phyloP scores from a whole-genome alignment of 2,329 filamentous ascomycete genomes.

The Trichoderma simmonsii region DNA sequence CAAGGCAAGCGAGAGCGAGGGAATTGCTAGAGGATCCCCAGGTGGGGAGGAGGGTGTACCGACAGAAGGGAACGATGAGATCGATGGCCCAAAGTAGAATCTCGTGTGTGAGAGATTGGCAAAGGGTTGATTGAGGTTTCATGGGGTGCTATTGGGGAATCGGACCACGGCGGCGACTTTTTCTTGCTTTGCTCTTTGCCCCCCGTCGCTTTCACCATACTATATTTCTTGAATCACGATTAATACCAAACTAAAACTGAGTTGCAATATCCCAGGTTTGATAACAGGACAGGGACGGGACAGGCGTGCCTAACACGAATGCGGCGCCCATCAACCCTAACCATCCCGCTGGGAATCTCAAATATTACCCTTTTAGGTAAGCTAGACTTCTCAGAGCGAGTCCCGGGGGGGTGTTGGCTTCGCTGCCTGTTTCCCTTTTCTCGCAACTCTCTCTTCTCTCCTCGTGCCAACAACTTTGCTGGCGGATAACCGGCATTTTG shows the following conservation, averaged over 20 bases:
- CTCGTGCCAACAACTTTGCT: background rate
- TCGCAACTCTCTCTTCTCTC: background rate
- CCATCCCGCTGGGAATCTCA: constrained; percentile 4
- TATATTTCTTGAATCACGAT: background rate
- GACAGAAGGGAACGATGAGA: constrained; percentile 15
- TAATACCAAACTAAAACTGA: background rate
- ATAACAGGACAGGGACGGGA: constrained; percentile 1
- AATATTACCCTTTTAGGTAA: constrained; percentile 2
- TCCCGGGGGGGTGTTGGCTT: background rate
- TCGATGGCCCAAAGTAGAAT: constrained; percentile 11
- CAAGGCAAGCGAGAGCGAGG: background rate
- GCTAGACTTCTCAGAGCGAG: background rate
- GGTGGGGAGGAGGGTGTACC: constrained; percentile 3
- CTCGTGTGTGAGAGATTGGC: constrained; percentile 4
- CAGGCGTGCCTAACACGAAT: background rate
- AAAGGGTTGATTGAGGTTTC: constrained; percentile 1
- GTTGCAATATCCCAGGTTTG: background rate
- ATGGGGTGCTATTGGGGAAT: background rate
- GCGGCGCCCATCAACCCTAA: constrained; percentile 12
- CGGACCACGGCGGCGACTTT: background rate
- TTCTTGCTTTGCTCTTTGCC: background rate
- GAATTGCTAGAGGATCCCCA: background rate
- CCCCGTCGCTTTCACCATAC: background rate
- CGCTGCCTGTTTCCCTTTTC: background rate
- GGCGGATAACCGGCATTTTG: constrained; percentile 19